These are phyloP conservation scores for Cystoderma amianthinum DNA, from an alignment of 768 basidiomycete species.

Conservation along the genomic window DNA sequence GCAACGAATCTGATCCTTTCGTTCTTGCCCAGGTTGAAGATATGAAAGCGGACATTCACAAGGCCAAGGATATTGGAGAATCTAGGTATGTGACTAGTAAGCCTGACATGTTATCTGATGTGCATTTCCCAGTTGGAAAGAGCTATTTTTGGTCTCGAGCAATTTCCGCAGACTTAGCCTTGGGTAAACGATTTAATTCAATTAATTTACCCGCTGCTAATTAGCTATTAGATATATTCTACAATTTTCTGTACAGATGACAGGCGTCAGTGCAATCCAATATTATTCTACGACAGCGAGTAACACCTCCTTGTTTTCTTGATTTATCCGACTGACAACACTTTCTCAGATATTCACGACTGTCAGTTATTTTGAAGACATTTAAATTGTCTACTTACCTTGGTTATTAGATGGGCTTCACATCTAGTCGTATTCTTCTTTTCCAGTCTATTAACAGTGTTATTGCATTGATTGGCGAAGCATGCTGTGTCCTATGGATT, in stretches of 20 bases:
- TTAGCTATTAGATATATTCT: conserved; percentile 27
- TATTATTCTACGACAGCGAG: conserved; percentile 40
- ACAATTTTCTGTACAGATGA: conserved; percentile 57
- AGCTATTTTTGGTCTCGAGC: conserved; percentile 30
- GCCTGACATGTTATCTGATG: not conserved
- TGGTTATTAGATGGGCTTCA: conserved; percentile 43
- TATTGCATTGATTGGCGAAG: conserved; percentile 46
- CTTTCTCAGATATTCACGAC: conserved; percentile 26
- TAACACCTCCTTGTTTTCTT: not conserved
- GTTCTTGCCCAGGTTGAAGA: conserved; percentile 40
- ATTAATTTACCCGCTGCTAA: conserved; percentile 6
- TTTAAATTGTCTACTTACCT: too few relatives aligned
- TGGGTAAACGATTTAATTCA: conserved; percentile 20
- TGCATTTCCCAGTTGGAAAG: conserved; percentile 21
- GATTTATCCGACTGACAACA: not conserved
- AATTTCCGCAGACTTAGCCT: conserved; percentile 41
- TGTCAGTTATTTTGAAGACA: not conserved
- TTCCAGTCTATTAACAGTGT: conserved; percentile 50
- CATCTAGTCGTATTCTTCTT: conserved; percentile 34
- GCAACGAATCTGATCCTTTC: conserved; percentile 38
- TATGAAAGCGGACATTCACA: conserved; percentile 29
- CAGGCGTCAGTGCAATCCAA: conserved; percentile 48
- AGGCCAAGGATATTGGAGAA: conserved; percentile 27
- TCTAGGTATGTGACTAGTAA: conserved; percentile 23
- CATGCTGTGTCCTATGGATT: conserved; percentile 37